Base-by-base conservation (phyloP, 768 basidiomycete species). In the Podaxis pistillaris region DNA sequence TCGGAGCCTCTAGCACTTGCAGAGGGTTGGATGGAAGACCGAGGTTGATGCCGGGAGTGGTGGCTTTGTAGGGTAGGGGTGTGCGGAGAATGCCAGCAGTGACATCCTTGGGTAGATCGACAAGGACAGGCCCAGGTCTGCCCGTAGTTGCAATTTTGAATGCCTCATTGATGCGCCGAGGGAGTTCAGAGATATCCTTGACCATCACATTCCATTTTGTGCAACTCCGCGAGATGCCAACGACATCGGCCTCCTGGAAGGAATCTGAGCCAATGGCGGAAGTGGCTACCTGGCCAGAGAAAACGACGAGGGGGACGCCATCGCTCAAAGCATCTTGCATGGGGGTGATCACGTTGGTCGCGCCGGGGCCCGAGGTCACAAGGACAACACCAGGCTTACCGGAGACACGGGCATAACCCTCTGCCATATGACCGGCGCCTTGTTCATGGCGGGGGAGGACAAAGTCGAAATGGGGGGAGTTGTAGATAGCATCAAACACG, bases 201-300 rank as follows among this genome's bases (percentile, higher is more conserved):
- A 98, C 93, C 95, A 98, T 96, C 64, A 99, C 96, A 72, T 99
- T 98, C 97, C 97, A 98, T 74, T 98, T 99, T 26, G 97, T 98
- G 79, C 97, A 99, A 68, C 89, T 88, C 56, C 96, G 83, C 33
- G 96, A 97, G 75, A 98, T 99, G 54, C 97, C 97, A 60, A 99
- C 82, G 55, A 98, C 77, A 73, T 99, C 97, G 44, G 97, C 97
- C 77, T 99, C 97, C 73, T 99, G 97, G 85, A 99, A 99, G 1
- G 94, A 93, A 71, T 99, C 96, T 15, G 93, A 96, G n/a, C 96
- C 96, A 64, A 99, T 99, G 57, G 93, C 89, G n/a, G 92, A 92
- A 7, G 96, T 98, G 0, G 97, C 96, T n/a, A 99, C 96, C 80
- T 98, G 96, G 0, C 97, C 96, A 51, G 88, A 86, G 78, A 98